Conservation (phyloP, 1,284 basidiomycete genomes). For the Fomes fomentarius region DNA sequence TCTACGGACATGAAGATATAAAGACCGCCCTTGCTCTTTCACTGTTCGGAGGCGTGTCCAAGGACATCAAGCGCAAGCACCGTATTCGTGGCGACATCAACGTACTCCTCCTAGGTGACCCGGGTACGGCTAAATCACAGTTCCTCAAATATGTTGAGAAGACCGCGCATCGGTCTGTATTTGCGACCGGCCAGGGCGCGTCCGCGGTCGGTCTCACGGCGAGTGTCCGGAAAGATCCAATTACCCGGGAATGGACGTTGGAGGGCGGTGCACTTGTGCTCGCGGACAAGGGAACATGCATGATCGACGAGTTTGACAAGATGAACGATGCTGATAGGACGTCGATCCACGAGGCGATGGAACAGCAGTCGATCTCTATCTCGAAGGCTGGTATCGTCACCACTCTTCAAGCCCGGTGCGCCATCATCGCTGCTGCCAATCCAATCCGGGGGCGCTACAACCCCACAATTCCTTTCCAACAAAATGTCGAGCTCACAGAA, state of each 20-base stretch:
- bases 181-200: slow-evolving; percentile 97
- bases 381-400: slow-evolving; percentile 99
- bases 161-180: slow-evolving; percentile 97
- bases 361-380: slow-evolving; percentile 99
- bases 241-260: slow-evolving; percentile 98
- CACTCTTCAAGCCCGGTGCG: slow-evolving; percentile 94
- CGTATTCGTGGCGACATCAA: slow-evolving; percentile 98
- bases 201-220: slow-evolving; percentile 98
- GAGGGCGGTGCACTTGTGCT: slow-evolving; percentile 98
- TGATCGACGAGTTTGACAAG: slow-evolving; percentile 99
- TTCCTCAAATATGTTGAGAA: slow-evolving; percentile 99
- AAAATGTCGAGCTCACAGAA: slow-evolving; percentile 98
- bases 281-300: slow-evolving; percentile 97
- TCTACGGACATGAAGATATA: slow-evolving; percentile 99
- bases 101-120: slow-evolving; percentile 93
- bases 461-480: slow-evolving; percentile 96
- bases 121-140: slow-evolving; percentile 98
- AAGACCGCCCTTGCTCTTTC: slow-evolving; percentile 97
- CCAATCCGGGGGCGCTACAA: slow-evolving; percentile 96
- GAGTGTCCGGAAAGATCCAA: slow-evolving; percentile 95
- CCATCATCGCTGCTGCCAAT: slow-evolving; percentile 97
- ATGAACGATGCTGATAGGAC: slow-evolving; percentile 99
- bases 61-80: slow-evolving; percentile 97
- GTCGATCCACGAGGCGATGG: slow-evolving; percentile 99
- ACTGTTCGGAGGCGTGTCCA: slow-evolving; percentile 91